Evolutionary conservation across 768 basidiomycete genomes (phyloP), one percentile per base, ranked within the genome.

Genomic region (Tylopilus sp.): DNA sequence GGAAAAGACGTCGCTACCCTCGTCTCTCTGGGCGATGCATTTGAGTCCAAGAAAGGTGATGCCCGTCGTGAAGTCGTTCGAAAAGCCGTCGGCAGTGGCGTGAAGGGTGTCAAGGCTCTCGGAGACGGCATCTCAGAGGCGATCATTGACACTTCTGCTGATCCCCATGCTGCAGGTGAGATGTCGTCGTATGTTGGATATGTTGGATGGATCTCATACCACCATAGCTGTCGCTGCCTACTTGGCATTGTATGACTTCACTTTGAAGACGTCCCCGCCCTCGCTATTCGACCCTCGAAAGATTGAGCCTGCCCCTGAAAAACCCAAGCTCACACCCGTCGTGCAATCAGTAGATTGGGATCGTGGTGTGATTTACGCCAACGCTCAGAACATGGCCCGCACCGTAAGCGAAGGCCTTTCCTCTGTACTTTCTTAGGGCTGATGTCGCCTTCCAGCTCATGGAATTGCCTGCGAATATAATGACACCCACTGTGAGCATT

Each of bases 391-490:
- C 64, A 70, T 88, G 54, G 88, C 88, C 22, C 78, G 88, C 40
- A 90, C 88, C 38, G 86, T 86, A 67, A 50, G 76, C 52, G 12
- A 44, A 41, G 41, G 40, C 25, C 2, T 17, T 36, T 13, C 31
- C n/a, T n/a, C n/a, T n/a, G n/a, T n/a, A n/a, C n/a, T n/a, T n/a
- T n/a, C n/a, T n/a, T n/a, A n/a, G n/a, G n/a, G n/a, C n/a, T n/a
- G n/a, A n/a, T n/a, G n/a, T n/a, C n/a, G n/a, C 31, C 35, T 38
- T 30, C 25, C 40, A 91, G 86, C 75, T 94, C 42, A 85, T 81
- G 82, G 92, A 94, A 69, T 71, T 88, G 6, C 92, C 92, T 46
- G 91, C 81, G 1, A 94, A 94, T 66, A 81, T 92, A 68, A 73
- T 91, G 75, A 92, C 90, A 2, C 91, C 91, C 9, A 90, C 89